Base-by-base conservation (phyloP, 371 early-diverging fungal genomes). In the Lichtheimia ornata region DNA sequence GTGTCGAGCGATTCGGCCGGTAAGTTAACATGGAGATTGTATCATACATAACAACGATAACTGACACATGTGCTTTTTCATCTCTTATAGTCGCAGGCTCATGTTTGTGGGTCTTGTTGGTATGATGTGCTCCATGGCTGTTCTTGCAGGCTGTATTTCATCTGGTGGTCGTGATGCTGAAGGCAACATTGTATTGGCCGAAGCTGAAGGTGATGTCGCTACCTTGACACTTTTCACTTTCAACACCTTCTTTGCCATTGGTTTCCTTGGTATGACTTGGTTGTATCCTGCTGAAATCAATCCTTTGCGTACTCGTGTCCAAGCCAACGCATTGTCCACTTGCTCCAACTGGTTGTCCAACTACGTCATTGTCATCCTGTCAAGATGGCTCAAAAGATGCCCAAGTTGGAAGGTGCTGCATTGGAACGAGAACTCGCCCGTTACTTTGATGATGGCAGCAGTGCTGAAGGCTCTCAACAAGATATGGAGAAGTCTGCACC, bases 271-370 rank as follows among this genome's bases (percentile, higher is more conserved):
- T 62, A 71, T 77, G 57, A 63, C 63, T 15, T 63, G 63, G 63
- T 41, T 71, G 22, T 83, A 84, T 69, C 85, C 84, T 58, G 76
- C 85, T 43, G 87, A 87, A 63, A 81, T 85, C 72, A 83, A 69
- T 60, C 53, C 61, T 49, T 66, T 69, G 15, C 64, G 65, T 22
- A 63, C 69, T 18, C 69, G 73, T 53, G 69, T 66, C 41, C 69
- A 73, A 60, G 73, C 61, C 50, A 66, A 66, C 15, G 67, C 71
- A 1, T 47, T 71, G 47, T 64, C 77, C 58, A 88, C 86, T 40
- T 76, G 81, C 62, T 73, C 85, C 70, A 86, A 88, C 78, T 88
- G 84, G 85, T 63, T 68, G 54, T 67, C 63, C 49, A 83, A 82
- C 67, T 69, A 69, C 53, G 65, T 73, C 20, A 69, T 73, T 49